Percentiles rank a stretch among this genome's conserved stretches.
These are phyloP conservation scores for Platanus orientalis DNA, from an alignment of 164 flowering plant genomes.

Conservation along the genomic window DNA sequence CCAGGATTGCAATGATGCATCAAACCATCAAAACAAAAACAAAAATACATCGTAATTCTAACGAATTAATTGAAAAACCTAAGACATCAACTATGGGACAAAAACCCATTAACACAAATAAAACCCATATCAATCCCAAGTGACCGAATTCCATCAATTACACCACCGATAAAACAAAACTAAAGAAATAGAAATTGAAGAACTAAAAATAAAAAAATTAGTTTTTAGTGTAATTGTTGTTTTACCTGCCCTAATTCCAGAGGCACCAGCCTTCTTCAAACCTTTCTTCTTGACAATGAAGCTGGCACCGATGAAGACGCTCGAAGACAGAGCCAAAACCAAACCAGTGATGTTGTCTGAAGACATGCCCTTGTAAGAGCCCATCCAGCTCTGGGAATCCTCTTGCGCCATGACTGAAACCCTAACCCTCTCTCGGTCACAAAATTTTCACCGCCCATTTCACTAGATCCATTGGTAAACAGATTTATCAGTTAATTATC, in stretches of 20 bases:
- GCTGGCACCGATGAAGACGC: conserved; percentile 71
- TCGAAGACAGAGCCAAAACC: conserved; percentile 61
- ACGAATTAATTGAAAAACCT: neutral
- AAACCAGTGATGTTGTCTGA: conserved; percentile 73
- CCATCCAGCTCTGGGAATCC: conserved; percentile 29
- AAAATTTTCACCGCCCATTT: conserved; percentile 9
- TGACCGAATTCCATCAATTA: neutral
- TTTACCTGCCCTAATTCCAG: conserved; percentile 52
- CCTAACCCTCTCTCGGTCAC: conserved; percentile 11
- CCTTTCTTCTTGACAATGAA: conserved; percentile 65
- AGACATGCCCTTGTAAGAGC: conserved; percentile 65
- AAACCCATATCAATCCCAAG: neutral
- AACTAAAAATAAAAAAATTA: neutral
- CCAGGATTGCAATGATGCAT: neutral
- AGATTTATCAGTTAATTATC: neutral
- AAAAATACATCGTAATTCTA: neutral
- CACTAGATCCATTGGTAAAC: conserved; percentile 11
- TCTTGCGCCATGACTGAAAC: conserved; percentile 22
- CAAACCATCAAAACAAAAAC: neutral
- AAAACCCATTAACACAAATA: neutral
- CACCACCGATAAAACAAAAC: neutral
- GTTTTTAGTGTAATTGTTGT: neutral
- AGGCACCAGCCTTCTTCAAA: conserved; percentile 51
- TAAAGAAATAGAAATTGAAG: neutral
- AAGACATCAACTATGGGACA: neutral